Conservation (phyloP, 2,329 filamentous ascomycete species). For the Magnaporthiopsis poae region DNA sequence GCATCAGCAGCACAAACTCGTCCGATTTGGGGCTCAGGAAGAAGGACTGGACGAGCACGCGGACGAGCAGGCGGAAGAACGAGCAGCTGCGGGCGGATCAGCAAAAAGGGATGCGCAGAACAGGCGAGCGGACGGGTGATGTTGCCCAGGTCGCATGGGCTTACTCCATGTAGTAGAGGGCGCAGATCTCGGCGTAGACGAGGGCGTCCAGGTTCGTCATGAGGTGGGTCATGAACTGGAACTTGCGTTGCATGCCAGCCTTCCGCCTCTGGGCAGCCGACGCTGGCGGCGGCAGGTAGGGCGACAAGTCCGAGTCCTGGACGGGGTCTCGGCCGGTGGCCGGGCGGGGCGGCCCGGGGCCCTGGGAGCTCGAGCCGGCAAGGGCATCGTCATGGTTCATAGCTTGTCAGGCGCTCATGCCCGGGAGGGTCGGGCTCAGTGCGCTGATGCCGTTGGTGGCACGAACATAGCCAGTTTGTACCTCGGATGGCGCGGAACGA, state of each 20-base stretch:
- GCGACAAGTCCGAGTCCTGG: constrained; percentile 6
- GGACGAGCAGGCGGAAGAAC: constrained; percentile 51
- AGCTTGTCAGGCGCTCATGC: constrained; percentile 1
- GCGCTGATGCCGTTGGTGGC: not conserved
- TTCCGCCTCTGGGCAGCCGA: constrained; percentile 16
- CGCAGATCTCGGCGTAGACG: constrained; percentile 54
- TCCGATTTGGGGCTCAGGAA: constrained; percentile 56
- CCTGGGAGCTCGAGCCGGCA: constrained; percentile 5
- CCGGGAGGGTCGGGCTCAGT: not conserved
- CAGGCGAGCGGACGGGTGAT: not conserved
- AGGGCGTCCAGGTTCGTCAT: constrained; percentile 52
- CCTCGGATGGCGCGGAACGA: too few species aligned
- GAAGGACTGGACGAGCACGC: constrained; percentile 49
- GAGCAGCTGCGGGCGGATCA: constrained; percentile 42
- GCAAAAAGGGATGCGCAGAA: not conserved
- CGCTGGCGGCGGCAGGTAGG: constrained; percentile 5
- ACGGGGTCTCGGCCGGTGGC: not conserved
- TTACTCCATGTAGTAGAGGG: constrained; percentile 63
- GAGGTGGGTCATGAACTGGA: constrained; percentile 50
- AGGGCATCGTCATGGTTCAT: constrained; percentile 7
- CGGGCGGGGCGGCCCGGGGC: not conserved
- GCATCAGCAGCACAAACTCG: constrained; percentile 43
- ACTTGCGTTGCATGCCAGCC: constrained; percentile 41
- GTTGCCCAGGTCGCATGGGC: constrained; percentile 15
- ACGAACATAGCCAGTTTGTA: not conserved